phyloP scores from a whole-genome alignment of 2,329 filamentous ascomycete genomes.

The Fusarium brachygibbosum region DNA sequence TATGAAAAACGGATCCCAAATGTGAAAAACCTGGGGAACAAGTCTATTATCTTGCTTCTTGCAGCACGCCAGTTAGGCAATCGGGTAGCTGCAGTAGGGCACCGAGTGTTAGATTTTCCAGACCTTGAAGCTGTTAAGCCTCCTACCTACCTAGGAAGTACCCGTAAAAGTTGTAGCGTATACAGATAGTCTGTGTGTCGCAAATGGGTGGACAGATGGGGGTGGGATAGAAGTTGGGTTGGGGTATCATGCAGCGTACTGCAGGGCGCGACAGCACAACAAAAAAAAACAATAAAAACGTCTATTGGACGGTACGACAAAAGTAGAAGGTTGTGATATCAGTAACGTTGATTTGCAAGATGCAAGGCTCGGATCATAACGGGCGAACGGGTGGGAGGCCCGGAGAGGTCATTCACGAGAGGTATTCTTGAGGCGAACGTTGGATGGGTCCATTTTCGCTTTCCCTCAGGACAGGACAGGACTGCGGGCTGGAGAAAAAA shows the following conservation, averaged over 20 bases:
- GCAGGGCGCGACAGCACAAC: slow-evolving; percentile 44
- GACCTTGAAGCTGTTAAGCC: slow-evolving; percentile 40
- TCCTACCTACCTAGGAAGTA: slow-evolving; percentile 40
- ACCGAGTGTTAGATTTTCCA: slow-evolving; percentile 45
- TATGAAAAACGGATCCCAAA: slow-evolving; percentile 38
- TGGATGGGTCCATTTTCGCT: slow-evolving; percentile 37
- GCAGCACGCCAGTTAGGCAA: slow-evolving; percentile 53
- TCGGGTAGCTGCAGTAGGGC: slow-evolving; percentile 53
- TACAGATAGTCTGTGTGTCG: slow-evolving; percentile 28
- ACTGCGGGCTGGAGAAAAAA: slow-evolving; percentile 33
- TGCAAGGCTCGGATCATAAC: slow-evolving; percentile 52
- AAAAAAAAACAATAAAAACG: slow-evolving; percentile 27
- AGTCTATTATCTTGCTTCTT: slow-evolving; percentile 54
- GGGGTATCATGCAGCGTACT: slow-evolving; percentile 47
- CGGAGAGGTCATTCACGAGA: slow-evolving; percentile 51
- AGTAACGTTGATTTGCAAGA: slow-evolving; percentile 48
- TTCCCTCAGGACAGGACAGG: slow-evolving; percentile 1
- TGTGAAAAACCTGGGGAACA: slow-evolving; percentile 48
- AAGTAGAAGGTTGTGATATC: slow-evolving; percentile 39
- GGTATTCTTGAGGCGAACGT: slow-evolving; percentile 39
- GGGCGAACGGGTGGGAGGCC: slow-evolving; percentile 52
- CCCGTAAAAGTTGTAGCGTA: slow-evolving; percentile 26
- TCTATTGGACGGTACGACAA: slow-evolving; percentile 39
- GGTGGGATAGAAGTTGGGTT: slow-evolving; percentile 27
- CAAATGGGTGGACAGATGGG: slow-evolving; percentile 33